Conservation (phyloP, 2,329 filamentous ascomycete genomes). For the Curvularia sp. region DNA sequence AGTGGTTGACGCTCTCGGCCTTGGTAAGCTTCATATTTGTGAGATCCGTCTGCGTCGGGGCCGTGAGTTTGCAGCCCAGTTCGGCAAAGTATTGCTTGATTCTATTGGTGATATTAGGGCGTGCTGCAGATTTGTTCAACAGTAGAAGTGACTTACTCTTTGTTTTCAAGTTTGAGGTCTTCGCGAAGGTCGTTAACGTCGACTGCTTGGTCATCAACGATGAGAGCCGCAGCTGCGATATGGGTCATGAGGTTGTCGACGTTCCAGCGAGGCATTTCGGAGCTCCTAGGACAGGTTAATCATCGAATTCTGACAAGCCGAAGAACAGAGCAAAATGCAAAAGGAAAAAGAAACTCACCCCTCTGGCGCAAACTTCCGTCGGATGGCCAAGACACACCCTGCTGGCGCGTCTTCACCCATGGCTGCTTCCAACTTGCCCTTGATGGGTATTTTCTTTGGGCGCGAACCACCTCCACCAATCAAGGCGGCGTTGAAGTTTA, state of each 20-base stretch:
- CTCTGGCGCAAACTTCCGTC: constrained; percentile 67
- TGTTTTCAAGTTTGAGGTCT: constrained; percentile 75
- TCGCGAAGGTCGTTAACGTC: constrained; percentile 73
- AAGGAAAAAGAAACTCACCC: constrained; percentile 28
- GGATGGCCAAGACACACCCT: constrained; percentile 45
- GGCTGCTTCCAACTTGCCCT: constrained; percentile 71
- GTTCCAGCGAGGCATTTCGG: constrained; percentile 73
- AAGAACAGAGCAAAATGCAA: background rate
- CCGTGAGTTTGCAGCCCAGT: constrained; percentile 71
- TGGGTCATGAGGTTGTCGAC: constrained; percentile 76
- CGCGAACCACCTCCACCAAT: constrained; percentile 43
- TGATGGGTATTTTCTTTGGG: constrained; percentile 62
- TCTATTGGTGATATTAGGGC: constrained; percentile 34
- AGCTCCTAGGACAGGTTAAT: constrained; percentile 35
- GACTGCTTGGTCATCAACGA: constrained; percentile 76
- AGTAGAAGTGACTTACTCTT: constrained; percentile 55
- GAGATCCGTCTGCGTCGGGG: constrained; percentile 57
- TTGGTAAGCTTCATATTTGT: constrained; percentile 66
- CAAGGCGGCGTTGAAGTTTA: constrained; percentile 57
- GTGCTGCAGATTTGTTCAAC: too few species aligned
- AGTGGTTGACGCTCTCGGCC: constrained; percentile 65
- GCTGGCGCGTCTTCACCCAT: constrained; percentile 54
- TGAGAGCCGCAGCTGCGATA: constrained; percentile 73
- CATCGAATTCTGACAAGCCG: background rate
- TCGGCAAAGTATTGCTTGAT: constrained; percentile 76